Conservation (phyloP, 73 alveolate genomes). For the Blepharisma japonicum region DNA sequence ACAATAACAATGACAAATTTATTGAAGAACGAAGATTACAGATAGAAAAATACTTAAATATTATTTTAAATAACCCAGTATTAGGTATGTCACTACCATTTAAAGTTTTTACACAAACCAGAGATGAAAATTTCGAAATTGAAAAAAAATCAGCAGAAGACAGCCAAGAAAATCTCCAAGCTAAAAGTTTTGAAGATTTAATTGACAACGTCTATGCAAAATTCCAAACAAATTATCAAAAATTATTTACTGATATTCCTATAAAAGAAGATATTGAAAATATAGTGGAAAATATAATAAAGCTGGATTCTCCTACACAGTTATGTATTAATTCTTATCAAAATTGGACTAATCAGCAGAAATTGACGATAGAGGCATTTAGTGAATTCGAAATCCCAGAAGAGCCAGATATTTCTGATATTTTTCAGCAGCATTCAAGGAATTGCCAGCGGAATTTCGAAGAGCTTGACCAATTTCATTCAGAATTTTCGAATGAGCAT, state of each 20-base stretch:
- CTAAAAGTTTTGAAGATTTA: conserved; percentile 7
- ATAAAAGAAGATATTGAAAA: background rate
- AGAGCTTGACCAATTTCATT: background rate
- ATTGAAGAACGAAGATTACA: conserved; percentile 18
- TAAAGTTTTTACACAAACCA: conserved; percentile 11
- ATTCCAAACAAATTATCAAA: background rate
- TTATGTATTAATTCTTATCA: background rate
- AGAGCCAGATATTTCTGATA: background rate
- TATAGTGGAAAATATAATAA: conserved; percentile 11
- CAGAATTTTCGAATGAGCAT: background rate
- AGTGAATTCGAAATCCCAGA: too few species aligned
- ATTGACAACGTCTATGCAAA: conserved; percentile 1
- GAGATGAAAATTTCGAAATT: conserved; percentile 2
- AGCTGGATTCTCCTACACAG: conserved; percentile 7
- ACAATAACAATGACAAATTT: conserved; percentile 6
- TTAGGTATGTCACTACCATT: conserved; percentile 4
- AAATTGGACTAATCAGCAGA: too few species aligned
- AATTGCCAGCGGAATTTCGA: background rate
- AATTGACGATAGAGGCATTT: too few species aligned
- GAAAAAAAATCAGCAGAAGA: conserved; percentile 17
- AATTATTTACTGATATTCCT: background rate
- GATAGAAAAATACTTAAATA: conserved; percentile 14
- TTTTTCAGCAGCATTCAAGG: background rate
- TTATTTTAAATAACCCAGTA: conserved; percentile 1
- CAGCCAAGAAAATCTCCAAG: background rate